phyloP scores from a whole-genome alignment of 2,329 filamentous ascomycete species.

The Trichoderma atroviride region DNA sequence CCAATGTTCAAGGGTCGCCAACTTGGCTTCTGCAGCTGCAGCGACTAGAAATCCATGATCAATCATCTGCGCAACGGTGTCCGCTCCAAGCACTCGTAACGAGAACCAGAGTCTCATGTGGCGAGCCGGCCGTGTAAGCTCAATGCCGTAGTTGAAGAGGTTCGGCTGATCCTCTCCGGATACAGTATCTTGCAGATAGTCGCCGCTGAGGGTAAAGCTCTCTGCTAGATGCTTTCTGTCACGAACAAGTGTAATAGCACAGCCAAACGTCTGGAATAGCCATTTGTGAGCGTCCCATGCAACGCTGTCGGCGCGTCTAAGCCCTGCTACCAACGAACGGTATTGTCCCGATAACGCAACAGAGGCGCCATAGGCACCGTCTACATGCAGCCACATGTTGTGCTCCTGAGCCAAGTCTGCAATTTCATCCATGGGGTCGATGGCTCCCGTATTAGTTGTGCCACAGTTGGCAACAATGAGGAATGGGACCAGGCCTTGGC shows the following conservation, averaged over 20 bases:
- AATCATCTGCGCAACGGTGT: not conserved
- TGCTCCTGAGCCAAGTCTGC: not conserved
- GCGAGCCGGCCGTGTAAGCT: not conserved
- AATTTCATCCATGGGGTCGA: not conserved
- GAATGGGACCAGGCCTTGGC: not conserved
- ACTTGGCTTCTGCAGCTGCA: not conserved
- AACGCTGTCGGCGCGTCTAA: not conserved
- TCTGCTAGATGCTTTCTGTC: not conserved
- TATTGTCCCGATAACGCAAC: not conserved
- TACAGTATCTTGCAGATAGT: not conserved
- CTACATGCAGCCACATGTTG: not conserved
- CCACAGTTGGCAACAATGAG: not conserved
- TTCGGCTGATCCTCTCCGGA: not conserved
- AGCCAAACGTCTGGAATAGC: not conserved
- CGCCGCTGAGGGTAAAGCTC: not conserved
- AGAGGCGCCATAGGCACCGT: not conserved
- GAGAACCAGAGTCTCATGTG: not conserved
- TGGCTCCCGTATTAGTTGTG: not conserved
- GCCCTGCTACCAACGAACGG: not conserved
- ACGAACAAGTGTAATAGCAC: not conserved
- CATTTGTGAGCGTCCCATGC: not conserved
- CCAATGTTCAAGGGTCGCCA: not conserved
- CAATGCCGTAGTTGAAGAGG: not conserved
- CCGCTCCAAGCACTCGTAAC: not conserved
- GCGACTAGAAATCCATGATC: not conserved